Conservation (phyloP, 2,329 filamentous ascomycete species). For the Fusarium nygamai region DNA sequence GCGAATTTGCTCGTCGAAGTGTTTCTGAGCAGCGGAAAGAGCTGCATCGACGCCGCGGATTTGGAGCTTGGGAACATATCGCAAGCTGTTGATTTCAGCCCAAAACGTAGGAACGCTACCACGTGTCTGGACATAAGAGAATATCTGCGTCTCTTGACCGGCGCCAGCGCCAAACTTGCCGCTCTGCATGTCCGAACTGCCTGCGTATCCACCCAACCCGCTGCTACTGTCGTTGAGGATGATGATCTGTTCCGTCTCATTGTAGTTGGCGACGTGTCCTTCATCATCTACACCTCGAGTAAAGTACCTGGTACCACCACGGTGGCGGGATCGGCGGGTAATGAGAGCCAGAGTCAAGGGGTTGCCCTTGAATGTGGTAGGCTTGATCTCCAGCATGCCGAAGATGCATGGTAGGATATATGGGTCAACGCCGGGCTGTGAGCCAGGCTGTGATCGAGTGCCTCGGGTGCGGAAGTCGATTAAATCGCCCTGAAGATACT, state of each 20-base stretch:
- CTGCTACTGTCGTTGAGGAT: slow-evolving; percentile 85
- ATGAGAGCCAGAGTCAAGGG: slow-evolving; percentile 88
- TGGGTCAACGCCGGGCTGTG: slow-evolving; percentile 83
- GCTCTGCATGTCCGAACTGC: slow-evolving; percentile 79
- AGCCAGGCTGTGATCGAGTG: slow-evolving; percentile 70
- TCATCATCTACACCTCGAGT: slow-evolving; percentile 93
- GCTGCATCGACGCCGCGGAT: slow-evolving; percentile 86
- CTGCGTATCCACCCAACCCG: slow-evolving; percentile 82
- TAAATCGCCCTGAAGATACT: slow-evolving; percentile 88
- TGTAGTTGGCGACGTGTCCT: slow-evolving; percentile 97
- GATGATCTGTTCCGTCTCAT: slow-evolving; percentile 95
- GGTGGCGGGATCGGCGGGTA: slow-evolving; percentile 86
- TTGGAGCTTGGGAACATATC: slow-evolving; percentile 91
- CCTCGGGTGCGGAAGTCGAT: slow-evolving; percentile 83
- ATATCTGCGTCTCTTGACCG: slow-evolving; percentile 82
- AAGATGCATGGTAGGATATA: slow-evolving; percentile 97
- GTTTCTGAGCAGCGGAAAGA: slow-evolving; percentile 79
- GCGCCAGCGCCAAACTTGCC: slow-evolving; percentile 69
- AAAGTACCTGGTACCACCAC: slow-evolving; percentile 93
- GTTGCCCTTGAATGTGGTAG: slow-evolving; percentile 85
- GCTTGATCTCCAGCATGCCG: slow-evolving; percentile 92
- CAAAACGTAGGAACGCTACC: slow-evolving; percentile 96
- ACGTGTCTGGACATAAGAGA: slow-evolving; percentile 95
- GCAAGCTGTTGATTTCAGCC: slow-evolving; percentile 93
- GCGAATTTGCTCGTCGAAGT: slow-evolving; percentile 93